phyloP scores from a whole-genome alignment of 306 rosid species.

The Trifolium dubium region DNA sequence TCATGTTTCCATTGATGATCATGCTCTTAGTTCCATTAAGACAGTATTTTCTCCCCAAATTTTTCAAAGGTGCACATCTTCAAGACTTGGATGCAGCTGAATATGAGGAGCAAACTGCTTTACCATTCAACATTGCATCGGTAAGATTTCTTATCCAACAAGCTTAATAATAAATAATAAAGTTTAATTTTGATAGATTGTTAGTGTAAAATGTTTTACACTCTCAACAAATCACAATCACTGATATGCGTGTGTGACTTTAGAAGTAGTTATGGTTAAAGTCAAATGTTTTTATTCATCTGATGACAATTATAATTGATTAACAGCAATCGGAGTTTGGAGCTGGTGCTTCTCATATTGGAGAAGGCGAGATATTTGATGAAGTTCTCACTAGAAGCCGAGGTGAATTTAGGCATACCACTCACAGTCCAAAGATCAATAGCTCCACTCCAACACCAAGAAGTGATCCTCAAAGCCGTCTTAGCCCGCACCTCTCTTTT shows the following conservation, averaged over 20 bases:
- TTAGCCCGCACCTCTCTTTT: conserved; percentile 58
- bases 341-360: conserved; percentile 60
- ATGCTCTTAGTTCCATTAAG: conserved; percentile 92
- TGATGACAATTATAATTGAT: background rate
- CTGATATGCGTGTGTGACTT: background rate
- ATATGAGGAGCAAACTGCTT: conserved; percentile 87
- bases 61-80: conserved; percentile 92
- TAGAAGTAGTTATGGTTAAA: background rate
- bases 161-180: background rate
- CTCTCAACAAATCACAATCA: background rate
- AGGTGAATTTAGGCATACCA: conserved; percentile 85
- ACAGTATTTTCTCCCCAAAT: conserved; percentile 85
- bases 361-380: conserved; percentile 82
- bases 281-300: background rate
- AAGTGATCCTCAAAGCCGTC: conserved; percentile 50
- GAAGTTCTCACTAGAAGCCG: conserved; percentile 91
- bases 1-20: conserved; percentile 95
- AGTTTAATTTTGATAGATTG: background rate
- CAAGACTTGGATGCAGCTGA: conserved; percentile 98
- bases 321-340: conserved; percentile 83
- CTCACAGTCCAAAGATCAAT: conserved; percentile 75
- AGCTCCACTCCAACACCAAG: conserved; percentile 81
- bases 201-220: background rate
- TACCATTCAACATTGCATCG: conserved; percentile 73
- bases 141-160: conserved; percentile 52